These are phyloP conservation scores for Cladosporium sp. DNA, from an alignment of 2,329 filamentous ascomycete genomes.

Conservation along the genomic window DNA sequence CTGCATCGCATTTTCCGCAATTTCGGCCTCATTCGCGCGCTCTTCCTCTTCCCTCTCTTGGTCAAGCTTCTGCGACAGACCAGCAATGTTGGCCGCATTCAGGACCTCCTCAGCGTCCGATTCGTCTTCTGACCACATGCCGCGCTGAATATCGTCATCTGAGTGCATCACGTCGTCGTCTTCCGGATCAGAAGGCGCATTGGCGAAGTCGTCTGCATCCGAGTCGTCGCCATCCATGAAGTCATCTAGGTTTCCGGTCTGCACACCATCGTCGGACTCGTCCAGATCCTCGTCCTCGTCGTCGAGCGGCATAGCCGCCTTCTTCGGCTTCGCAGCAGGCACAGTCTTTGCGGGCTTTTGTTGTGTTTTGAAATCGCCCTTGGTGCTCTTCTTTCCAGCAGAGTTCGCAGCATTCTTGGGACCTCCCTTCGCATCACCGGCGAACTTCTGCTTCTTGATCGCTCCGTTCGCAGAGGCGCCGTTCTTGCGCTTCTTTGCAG, in stretches of 20 bases:
- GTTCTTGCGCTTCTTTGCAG: conserved; percentile 81
- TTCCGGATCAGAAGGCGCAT: conserved; percentile 34
- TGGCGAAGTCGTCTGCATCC: conserved; percentile 29
- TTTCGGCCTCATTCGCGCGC: conserved; percentile 75
- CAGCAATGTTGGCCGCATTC: conserved; percentile 93
- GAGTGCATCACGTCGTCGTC: conserved; percentile 54
- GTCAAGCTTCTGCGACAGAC: conserved; percentile 80
- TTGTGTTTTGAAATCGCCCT: conserved; percentile 27
- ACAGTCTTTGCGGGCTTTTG: conserved; percentile 20
- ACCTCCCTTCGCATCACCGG: conserved; percentile 36
- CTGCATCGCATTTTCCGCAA: conserved; percentile 78
- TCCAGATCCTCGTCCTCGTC: conserved; percentile 34
- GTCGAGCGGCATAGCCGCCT: conserved; percentile 17
- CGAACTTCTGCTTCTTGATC: conserved; percentile 60
- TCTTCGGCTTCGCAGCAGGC: conserved; percentile 31
- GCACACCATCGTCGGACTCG: conserved; percentile 43
- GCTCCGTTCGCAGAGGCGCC: conserved; percentile 50
- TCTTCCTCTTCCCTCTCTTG: conserved; percentile 68
- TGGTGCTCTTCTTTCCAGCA: conserved; percentile 24
- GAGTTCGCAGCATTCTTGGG: conserved; percentile 23
- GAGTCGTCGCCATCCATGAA: conserved; percentile 27
- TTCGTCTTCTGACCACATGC: conserved; percentile 89
- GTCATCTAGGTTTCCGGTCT: conserved; percentile 20
- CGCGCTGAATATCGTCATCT: conserved; percentile 54
- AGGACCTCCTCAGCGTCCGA: conserved; percentile 84